A percentile compares a stretch with the other conserved stretches of the same genome.
These are phyloP conservation scores for Ceratocystis eucalypticola DNA, from an alignment of 2,329 filamentous ascomycete genomes.

Conservation along the genomic window DNA sequence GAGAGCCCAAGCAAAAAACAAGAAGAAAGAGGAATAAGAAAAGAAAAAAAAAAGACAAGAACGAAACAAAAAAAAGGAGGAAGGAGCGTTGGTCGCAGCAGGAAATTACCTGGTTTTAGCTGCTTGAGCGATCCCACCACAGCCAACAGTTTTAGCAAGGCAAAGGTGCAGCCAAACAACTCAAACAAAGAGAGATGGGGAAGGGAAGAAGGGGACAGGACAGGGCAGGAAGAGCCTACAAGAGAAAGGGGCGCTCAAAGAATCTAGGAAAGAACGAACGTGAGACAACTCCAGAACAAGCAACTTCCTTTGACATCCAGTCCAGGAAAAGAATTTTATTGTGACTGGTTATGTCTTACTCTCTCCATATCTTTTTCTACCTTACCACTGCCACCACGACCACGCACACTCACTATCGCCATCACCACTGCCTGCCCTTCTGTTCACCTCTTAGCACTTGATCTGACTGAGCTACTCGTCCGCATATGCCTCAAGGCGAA, in stretches of 20 bases:
- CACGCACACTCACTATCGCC: not conserved
- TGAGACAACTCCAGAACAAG: not conserved
- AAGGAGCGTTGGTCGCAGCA: not conserved
- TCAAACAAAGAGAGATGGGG: not conserved
- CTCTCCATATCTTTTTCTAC: not conserved
- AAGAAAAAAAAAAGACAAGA: not conserved
- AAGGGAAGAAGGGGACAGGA: not conserved
- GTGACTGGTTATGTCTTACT: not conserved
- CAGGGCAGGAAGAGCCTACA: not conserved
- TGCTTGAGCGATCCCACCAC: constrained; percentile 2
- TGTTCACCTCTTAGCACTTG: not conserved
- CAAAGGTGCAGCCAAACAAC: too few relatives aligned
- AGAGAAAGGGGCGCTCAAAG: not conserved
- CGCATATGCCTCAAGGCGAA: not conserved
- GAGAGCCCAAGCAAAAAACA: not conserved
- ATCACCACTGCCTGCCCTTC: not conserved
- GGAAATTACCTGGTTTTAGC: constrained; percentile 9
- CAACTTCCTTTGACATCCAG: not conserved
- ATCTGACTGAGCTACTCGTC: not conserved
- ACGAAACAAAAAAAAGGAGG: constrained; percentile 12
- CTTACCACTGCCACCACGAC: not conserved
- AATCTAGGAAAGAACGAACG: constrained; percentile 4
- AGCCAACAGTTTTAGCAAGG: not conserved
- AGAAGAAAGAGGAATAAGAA: constrained; percentile 9
- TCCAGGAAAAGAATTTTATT: not conserved